Percentiles rank a stretch among this genome's conserved stretches.
Evolutionary conservation across 192 early-diverging fungal species (phyloP).

Genomic region (Coemansia sp.): DNA sequence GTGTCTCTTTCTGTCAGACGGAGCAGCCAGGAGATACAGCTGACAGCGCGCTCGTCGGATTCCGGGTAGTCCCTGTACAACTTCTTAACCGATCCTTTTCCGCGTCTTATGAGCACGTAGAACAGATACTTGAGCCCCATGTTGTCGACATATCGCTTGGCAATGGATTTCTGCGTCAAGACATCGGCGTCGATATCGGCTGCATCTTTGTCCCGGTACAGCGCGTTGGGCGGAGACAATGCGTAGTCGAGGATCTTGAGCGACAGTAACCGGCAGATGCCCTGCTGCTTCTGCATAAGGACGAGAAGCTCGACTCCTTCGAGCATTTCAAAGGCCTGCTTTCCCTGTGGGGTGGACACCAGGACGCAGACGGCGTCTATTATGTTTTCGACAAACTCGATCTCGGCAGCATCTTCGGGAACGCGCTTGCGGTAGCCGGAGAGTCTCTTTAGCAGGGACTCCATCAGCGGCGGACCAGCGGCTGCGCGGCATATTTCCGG

Average conservation of each 20-base stretch:
- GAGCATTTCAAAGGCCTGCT: slow-evolving; percentile 68
- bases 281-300: slow-evolving; percentile 83
- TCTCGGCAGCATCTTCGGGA: slow-evolving; percentile 79
- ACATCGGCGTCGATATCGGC: background rate
- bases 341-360: slow-evolving; percentile 66
- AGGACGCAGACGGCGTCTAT: slow-evolving; percentile 77
- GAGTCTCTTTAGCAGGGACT: slow-evolving; percentile 67
- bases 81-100: slow-evolving; percentile 73
- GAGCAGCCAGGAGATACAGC: slow-evolving; percentile 79
- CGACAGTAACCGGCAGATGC: slow-evolving; percentile 74
- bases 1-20: slow-evolving; percentile 59
- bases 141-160: slow-evolving; percentile 74
- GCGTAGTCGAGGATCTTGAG: slow-evolving; percentile 85
- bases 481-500: slow-evolving; percentile 53
- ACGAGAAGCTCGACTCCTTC: slow-evolving; percentile 94
- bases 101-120: slow-evolving; percentile 74
- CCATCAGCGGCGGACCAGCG: slow-evolving; percentile 57
- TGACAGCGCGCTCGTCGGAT: slow-evolving; percentile 79
- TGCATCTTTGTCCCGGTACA: background rate
- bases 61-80: slow-evolving; percentile 74
- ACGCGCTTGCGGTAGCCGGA: slow-evolving; percentile 63
- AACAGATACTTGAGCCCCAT: slow-evolving; percentile 84
- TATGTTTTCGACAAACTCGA: slow-evolving; percentile 89
- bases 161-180: slow-evolving; percentile 53
- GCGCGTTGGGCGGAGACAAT: slow-evolving; percentile 50